Percentiles rank a stretch among this genome's conserved stretches.
phyloP scores from a whole-genome alignment of 2,329 filamentous ascomycete genomes.

The Ceratocystis cubensis region DNA sequence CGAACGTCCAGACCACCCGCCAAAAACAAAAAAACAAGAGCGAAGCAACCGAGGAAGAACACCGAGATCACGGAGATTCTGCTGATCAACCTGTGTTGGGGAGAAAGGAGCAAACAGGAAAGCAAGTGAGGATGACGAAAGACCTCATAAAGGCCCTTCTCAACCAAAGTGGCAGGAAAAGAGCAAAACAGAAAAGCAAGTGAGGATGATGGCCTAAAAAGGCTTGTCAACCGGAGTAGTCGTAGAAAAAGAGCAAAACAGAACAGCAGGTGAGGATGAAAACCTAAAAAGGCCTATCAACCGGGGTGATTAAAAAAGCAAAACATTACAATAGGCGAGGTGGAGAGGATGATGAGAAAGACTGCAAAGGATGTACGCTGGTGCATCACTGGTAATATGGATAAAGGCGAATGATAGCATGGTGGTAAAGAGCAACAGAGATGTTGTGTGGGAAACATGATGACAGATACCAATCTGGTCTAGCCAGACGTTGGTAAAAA shows the following conservation, averaged over 20 bases:
- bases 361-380: not conserved
- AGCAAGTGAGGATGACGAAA: conserved; percentile 12
- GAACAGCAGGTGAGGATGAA: conserved; percentile 13
- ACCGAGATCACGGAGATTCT: not conserved
- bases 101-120: conserved; percentile 1
- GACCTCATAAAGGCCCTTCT: conserved; percentile 6
- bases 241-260: conserved; percentile 1
- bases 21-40: conserved; percentile 10
- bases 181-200: conserved; percentile 10
- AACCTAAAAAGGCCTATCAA: not conserved
- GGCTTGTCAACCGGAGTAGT: not conserved
- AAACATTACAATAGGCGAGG: conserved; percentile 5
- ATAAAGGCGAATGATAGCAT: not conserved
- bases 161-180: conserved; percentile 14
- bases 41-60: conserved; percentile 8
- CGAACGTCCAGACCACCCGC: not conserved
- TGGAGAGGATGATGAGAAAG: not conserved
- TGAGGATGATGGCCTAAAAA: not conserved
- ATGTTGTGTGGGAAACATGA: not conserved
- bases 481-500: not conserved
- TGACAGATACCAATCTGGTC: not conserved
- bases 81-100: not conserved
- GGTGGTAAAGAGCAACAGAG: not conserved
- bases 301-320: not conserved
- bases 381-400: not conserved